A percentile compares a stretch with the other conserved stretches of the same genome.
Conservation (phyloP, 306 rosid genomes). For the Luffa aegyptiaca region DNA sequence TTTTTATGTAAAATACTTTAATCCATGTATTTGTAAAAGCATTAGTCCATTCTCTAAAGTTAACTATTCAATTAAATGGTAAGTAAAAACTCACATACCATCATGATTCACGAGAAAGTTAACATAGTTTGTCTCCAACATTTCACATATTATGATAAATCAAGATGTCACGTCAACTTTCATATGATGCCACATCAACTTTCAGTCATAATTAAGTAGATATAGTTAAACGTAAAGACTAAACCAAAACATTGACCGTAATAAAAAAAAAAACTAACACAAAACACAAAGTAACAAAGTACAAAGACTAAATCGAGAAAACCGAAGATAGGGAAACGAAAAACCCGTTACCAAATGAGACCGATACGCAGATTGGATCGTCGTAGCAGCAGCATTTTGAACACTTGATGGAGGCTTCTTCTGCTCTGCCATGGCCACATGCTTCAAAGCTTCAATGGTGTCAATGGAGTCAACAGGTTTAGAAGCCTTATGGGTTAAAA, state of each 20-base stretch:
- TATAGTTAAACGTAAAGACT: neutral
- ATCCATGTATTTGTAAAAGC: no score
- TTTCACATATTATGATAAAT: neutral
- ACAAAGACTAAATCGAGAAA: neutral
- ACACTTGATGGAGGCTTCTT: constrained; percentile 1
- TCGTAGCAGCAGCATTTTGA: constrained; percentile 50
- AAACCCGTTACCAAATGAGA: constrained; percentile 49
- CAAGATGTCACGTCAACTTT: no score
- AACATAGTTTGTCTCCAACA: neutral
- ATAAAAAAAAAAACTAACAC: neutral
- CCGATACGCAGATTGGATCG: constrained; percentile 65
- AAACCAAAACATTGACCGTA: neutral
- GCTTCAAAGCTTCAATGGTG: constrained; percentile 12
- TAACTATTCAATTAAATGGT: neutral
- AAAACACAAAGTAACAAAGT: neutral
- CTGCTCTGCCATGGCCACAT: constrained; percentile 5
- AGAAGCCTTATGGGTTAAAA: constrained; percentile 28
- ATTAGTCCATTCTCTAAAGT: neutral
- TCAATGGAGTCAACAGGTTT: constrained; percentile 42
- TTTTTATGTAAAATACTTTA: no score
- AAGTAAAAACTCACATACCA: neutral
- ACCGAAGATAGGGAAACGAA: neutral
- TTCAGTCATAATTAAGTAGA: no score
- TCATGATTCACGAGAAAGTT: neutral
- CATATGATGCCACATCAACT: neutral